Conservation (phyloP, 768 basidiomycete species). For the Podaxis sp. region DNA sequence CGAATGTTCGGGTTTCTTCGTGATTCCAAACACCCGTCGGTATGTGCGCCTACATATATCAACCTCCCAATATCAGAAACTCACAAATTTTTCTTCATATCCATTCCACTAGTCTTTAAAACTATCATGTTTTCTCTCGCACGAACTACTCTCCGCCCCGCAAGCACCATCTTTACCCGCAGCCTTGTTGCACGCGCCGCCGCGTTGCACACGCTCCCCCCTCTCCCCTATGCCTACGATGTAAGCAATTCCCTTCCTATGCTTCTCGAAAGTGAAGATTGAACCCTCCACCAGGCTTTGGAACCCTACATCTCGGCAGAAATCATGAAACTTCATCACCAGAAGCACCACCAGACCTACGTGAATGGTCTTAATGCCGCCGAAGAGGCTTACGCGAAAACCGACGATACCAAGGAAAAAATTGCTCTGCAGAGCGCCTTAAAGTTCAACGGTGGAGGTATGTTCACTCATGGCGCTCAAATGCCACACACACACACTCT, state of each 20-base stretch:
- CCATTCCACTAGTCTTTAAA: neutral
- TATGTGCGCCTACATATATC: neutral
- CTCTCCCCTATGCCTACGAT: constrained; percentile 78
- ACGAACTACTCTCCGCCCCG: constrained; percentile 4
- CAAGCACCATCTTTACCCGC: neutral
- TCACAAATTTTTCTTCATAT: neutral
- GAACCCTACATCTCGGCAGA: constrained; percentile 90
- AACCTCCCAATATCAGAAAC: neutral
- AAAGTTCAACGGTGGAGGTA: constrained; percentile 96
- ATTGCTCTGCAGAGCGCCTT: constrained; percentile 89
- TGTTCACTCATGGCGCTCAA: constrained; percentile 23
- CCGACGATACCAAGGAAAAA: constrained; percentile 69
- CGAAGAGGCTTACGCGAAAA: constrained; percentile 70
- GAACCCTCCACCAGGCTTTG: constrained; percentile 49
- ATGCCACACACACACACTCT: neutral
- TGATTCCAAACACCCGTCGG: neutral
- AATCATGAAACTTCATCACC: constrained; percentile 96
- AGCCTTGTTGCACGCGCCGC: constrained; percentile 10
- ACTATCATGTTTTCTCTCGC: constrained; percentile 10
- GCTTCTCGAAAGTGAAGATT: neutral
- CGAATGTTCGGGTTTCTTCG: constrained; percentile 3
- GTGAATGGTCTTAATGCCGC: constrained; percentile 91
- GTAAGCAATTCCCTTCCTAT: neutral
- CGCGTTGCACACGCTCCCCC: constrained; percentile 54
- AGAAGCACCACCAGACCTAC: constrained; percentile 94